Conservation (phyloP, 2,329 filamentous ascomycete genomes). For the Hysterium pulicare region DNA sequence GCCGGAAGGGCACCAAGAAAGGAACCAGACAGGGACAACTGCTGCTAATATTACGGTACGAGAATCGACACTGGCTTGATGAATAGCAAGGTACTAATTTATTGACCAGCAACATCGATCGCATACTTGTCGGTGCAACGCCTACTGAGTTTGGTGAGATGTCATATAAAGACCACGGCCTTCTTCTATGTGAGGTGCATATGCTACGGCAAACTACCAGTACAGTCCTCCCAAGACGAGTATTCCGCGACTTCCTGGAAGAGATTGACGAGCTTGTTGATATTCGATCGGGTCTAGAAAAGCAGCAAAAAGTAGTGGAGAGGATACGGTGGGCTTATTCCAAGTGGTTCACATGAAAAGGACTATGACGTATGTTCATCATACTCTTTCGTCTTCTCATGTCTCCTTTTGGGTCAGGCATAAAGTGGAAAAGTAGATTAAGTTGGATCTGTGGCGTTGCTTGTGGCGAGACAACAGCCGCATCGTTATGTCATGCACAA, state of each 20-base stretch:
- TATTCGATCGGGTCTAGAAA: slow-evolving; percentile 69
- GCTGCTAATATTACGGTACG: slow-evolving; percentile 68
- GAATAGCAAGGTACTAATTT: too few relatives aligned
- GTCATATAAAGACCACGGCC: slow-evolving; percentile 87
- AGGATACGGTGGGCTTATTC: slow-evolving; percentile 89
- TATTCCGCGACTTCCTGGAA: slow-evolving; percentile 81
- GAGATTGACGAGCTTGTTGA: slow-evolving; percentile 85
- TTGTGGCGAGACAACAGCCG: not conserved
- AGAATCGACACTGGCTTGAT: not conserved
- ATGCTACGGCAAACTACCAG: slow-evolving; percentile 68
- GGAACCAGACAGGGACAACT: slow-evolving; percentile 67
- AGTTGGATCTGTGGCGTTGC: not conserved
- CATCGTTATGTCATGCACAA: not conserved
- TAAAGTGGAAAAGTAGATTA: too few relatives aligned
- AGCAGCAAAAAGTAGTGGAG: slow-evolving; percentile 75
- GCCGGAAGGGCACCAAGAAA: slow-evolving; percentile 63
- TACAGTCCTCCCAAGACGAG: slow-evolving; percentile 66
- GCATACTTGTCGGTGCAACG: slow-evolving; percentile 50
- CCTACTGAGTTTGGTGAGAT: slow-evolving; percentile 71
- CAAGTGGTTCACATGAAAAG: slow-evolving; percentile 58
- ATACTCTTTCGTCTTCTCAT: too few relatives aligned
- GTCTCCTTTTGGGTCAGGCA: too few relatives aligned
- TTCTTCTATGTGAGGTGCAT: slow-evolving; percentile 87
- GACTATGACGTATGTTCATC: too few relatives aligned
- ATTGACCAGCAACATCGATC: slow-evolving; percentile 68